Percentiles rank a stretch among this genome's conserved stretches.
Evolutionary conservation across 2,329 filamentous ascomycete species (phyloP).

Genomic region (Paraconiothyrium sp.): DNA sequence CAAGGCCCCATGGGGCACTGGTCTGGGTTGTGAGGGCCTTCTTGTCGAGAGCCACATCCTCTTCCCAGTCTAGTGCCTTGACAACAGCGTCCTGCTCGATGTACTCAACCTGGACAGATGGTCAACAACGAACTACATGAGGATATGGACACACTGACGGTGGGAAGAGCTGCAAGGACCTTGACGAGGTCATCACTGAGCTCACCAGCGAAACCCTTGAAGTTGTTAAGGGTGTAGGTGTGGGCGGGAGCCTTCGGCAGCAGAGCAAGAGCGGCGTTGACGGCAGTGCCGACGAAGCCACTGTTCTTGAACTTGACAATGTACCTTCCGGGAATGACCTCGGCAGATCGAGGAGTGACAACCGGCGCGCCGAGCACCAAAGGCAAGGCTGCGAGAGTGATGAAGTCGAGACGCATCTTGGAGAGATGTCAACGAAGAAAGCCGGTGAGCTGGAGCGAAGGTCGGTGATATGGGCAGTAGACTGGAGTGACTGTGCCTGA

Average conservation of each 20-base stretch:
- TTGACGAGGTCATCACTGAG: constrained; percentile 42
- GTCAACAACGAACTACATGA: constrained; percentile 14
- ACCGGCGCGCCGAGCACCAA: constrained; percentile 51
- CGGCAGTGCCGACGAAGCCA: constrained; percentile 31
- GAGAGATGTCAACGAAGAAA: constrained; percentile 22
- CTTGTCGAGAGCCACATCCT: constrained; percentile 28
- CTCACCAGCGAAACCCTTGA: constrained; percentile 52
- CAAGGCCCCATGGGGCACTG: constrained; percentile 54
- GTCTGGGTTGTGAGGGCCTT: constrained; percentile 51
- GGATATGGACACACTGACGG: constrained; percentile 29
- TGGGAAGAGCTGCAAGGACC: constrained; percentile 39
- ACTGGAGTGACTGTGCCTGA: constrained; percentile 41
- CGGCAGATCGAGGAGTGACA: constrained; percentile 48
- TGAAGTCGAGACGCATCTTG: constrained; percentile 52
- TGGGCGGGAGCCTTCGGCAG: constrained; percentile 42
- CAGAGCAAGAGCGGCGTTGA: constrained; percentile 40
- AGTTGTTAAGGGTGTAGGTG: constrained; percentile 50
- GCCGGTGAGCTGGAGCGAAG: constrained; percentile 26
- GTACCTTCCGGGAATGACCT: constrained; percentile 54
- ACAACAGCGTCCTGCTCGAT: constrained; percentile 53
- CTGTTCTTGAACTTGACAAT: constrained; percentile 58
- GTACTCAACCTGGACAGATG: constrained; percentile 43
- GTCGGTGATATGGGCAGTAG: constrained; percentile 31
- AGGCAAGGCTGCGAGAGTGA: constrained; percentile 51
- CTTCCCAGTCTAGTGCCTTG: constrained; percentile 33